Base-by-base conservation (phyloP, 2,329 filamentous ascomycete genomes). In the Fusarium abutilonis region DNA sequence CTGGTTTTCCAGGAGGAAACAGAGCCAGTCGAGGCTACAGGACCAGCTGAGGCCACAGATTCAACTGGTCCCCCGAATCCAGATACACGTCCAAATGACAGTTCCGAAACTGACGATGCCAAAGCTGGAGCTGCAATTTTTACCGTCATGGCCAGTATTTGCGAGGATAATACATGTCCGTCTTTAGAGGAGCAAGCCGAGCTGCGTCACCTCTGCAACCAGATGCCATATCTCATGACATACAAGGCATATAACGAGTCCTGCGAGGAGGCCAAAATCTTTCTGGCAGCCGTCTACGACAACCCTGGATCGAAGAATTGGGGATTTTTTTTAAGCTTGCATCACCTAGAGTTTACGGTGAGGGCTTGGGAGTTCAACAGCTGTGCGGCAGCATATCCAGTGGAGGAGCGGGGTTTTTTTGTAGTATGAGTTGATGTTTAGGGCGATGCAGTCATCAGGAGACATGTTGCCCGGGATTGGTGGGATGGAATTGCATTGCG, bases 191-290 rank as follows among this genome's bases (percentile, higher is more conserved):
- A 43, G 11, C 45, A 21, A 41, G 17, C 13, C 21, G 19, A 49
- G 17, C 15, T 66, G 28, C 40, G 23, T 36, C 21, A 28, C 10
- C 10, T 29, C 4, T 49, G 67, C 14, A 11, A 8, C n/a, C 11
- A 36, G 14, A 44, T 67, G 35, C 64, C 64, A 4, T 35, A 36
- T 15, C 53, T 65, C 10, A 40, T 67, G 41, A 65, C 61, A 10
- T 17, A 28, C 6, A 7, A 32, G 23, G 47, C 39, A 34, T 29
- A 39, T 11, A 6, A 29, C 14, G 15, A 41, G 34, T n/a, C 54
- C 21, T 35, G 47, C 6, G 26, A 45, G 10, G 11, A 23, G 28
- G 54, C 58, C 19, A 9, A 39, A 10, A 4, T 34, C 3, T 68
- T 67, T 23, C 28, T 43, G 26, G 15, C 15, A 7, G 15, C 38